Percentiles rank a stretch among this genome's conserved stretches.
phyloP scores from a whole-genome alignment of 1,139 yeast genomes.

The Pichia kudriavzevii region DNA sequence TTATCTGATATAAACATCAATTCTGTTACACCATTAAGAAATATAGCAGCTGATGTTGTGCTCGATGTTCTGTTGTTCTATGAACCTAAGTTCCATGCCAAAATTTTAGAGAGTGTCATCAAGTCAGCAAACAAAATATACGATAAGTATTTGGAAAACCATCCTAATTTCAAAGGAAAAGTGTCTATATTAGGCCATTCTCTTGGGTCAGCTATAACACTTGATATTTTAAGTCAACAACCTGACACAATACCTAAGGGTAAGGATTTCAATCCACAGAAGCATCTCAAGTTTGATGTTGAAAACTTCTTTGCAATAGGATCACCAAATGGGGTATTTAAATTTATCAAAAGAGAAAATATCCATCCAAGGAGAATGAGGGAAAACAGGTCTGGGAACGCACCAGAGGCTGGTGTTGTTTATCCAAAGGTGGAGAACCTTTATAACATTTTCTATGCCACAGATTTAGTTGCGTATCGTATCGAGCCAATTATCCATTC shows the following conservation, averaged over 20 bases:
- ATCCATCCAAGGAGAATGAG: slow-evolving; percentile 36
- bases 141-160: slow-evolving; percentile 46
- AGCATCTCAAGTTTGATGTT: slow-evolving; percentile 57
- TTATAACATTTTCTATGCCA: slow-evolving; percentile 77
- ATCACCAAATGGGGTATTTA: slow-evolving; percentile 85
- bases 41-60: slow-evolving; percentile 76
- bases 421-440: slow-evolving; percentile 51
- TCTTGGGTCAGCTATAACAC: slow-evolving; percentile 76
- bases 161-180: slow-evolving; percentile 73
- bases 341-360: slow-evolving; percentile 53
- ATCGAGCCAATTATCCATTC: slow-evolving; percentile 71
- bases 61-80: slow-evolving; percentile 80
- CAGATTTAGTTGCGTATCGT: slow-evolving; percentile 85
- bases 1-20: slow-evolving; percentile 71
- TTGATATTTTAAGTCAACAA: slow-evolving; percentile 66
- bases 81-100: slow-evolving; percentile 62
- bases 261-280: slow-evolving; percentile 22
- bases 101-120: slow-evolving; percentile 60
- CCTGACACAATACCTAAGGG: slow-evolving; percentile 30
- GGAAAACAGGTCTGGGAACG: slow-evolving; percentile 2
- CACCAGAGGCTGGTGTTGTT: slow-evolving; percentile 9
- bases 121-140: slow-evolving; percentile 66
- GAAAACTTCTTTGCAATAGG: slow-evolving; percentile 76
- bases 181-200: slow-evolving; percentile 88
- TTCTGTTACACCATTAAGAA: slow-evolving; percentile 70